phyloP scores from a whole-genome alignment of 148 eudicot species.

The Gaultheria prostrata region DNA sequence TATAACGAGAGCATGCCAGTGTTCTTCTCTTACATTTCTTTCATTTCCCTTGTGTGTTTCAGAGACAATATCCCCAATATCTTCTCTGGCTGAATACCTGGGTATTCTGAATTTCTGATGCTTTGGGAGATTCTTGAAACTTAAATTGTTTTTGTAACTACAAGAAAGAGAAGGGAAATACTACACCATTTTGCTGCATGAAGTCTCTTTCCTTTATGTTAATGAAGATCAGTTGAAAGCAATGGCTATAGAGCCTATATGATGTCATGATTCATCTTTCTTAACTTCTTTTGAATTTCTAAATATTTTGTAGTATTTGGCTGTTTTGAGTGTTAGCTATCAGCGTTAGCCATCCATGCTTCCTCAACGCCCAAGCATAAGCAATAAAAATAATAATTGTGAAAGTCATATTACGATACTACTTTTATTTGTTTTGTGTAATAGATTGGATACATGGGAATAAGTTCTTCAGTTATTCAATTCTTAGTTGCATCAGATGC shows the following conservation, averaged over 20 bases:
- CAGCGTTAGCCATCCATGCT: background rate
- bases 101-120: conserved; percentile 2
- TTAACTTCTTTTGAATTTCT: background rate
- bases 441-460: conserved; percentile 6
- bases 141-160: background rate
- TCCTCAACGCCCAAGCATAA: background rate
- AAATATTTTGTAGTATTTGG: background rate
- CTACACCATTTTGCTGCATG: background rate
- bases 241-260: conserved; percentile 1
- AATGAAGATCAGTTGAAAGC: background rate
- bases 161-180: background rate
- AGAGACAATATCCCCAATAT: background rate
- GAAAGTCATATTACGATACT: background rate
- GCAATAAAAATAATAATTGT: background rate
- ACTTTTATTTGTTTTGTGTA: background rate
- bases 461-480: conserved; percentile 6
- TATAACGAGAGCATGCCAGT: background rate
- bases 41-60: background rate
- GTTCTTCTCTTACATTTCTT: background rate
- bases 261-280: background rate
- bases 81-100: background rate
- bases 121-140: background rate
- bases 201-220: background rate
- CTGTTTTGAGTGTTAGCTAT: background rate
- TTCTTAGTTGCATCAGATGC: conserved; percentile 33